Base-by-base conservation (phyloP, 169 alveolate genomes). In the Plasmodium coatneyi region DNA sequence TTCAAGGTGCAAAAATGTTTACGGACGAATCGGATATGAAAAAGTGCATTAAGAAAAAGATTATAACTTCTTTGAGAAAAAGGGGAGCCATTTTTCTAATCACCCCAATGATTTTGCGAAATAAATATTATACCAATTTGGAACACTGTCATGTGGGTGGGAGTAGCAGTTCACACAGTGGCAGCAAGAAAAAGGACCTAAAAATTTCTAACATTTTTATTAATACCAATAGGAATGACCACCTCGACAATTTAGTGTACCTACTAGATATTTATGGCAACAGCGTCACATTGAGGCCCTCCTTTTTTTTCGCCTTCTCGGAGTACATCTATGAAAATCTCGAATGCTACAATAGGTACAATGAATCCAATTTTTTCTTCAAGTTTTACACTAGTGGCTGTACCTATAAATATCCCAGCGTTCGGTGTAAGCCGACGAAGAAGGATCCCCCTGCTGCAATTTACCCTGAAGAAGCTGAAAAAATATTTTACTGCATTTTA, bases 51-150 rank as follows among this genome's bases (percentile, higher is more conserved):
- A 81, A 71, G 87, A 95, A 52, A 71, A 54, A 41, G 81, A 84
- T 78, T 78, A 79, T 56, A 80, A 76, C 12, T 49, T 76, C 93
- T 43, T 49, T 78, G 19, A 71, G 54, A 80, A 78, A 39, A 7
- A 66, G 87, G 84, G 94, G 93, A 71, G 93, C 92, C 80, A 92
- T 84, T 81, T 96, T 46, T 93, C 83, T 84, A 78, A 82, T 60
- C 83, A 95, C 86, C 66, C 96, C 92, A 14, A 71, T 54, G 30
- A 76, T 71, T 43, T 90, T 83, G 84, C 83, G 71, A 49, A 78
- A 84, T 93, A 96, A 74, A 96, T 95, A 92, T 93, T 96, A 56
- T 43, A 80, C 76, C 32, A 70, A 56, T 52, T 93, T 71, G 83
- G 96, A 46, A 93, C 95, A 66, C 80, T 84, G 19, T 54, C 90